phyloP scores from a whole-genome alignment of 148 eudicot genomes.

The Chenopodium quinoa region DNA sequence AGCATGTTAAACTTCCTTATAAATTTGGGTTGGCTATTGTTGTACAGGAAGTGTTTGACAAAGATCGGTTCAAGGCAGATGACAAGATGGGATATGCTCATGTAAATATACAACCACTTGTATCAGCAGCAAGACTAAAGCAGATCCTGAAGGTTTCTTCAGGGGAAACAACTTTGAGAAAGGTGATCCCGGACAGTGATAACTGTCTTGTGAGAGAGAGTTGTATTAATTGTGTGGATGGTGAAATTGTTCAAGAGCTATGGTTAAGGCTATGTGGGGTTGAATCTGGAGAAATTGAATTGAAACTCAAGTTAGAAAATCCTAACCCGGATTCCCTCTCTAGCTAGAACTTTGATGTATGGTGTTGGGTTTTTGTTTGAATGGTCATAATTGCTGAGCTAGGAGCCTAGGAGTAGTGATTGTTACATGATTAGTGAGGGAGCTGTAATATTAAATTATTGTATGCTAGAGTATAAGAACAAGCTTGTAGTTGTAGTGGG shows the following conservation, averaged over 20 bases:
- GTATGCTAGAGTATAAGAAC: not conserved
- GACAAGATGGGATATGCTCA: slow-evolving; percentile 76
- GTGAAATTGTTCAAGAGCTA: slow-evolving; percentile 60
- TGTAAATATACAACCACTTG: slow-evolving; percentile 58
- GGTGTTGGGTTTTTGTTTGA: not conserved
- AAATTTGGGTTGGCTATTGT: not conserved
- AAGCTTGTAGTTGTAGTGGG: not conserved
- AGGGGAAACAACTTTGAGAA: slow-evolving; percentile 50
- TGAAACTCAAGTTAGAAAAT: slow-evolving; percentile 42
- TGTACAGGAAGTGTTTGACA: slow-evolving; percentile 66
- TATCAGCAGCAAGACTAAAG: slow-evolving; percentile 56
- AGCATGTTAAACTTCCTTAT: not conserved
- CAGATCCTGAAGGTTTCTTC: slow-evolving; percentile 53
- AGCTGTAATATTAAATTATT: not conserved
- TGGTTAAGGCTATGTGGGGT: slow-evolving; percentile 65
- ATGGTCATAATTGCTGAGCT: not conserved
- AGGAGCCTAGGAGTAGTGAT: not conserved
- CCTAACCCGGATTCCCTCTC: not conserved
- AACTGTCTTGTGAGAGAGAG: slow-evolving; percentile 64
- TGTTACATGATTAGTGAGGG: not conserved
- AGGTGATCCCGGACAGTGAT: slow-evolving; percentile 53
- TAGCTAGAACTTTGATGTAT: not conserved
- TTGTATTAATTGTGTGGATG: slow-evolving; percentile 47
- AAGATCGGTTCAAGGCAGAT: slow-evolving; percentile 70
- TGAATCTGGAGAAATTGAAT: slow-evolving; percentile 62